A percentile compares a stretch with the other conserved stretches of the same genome.
phyloP scores from a whole-genome alignment of 164 flowering plant genomes.

The Nelumbo lutea region DNA sequence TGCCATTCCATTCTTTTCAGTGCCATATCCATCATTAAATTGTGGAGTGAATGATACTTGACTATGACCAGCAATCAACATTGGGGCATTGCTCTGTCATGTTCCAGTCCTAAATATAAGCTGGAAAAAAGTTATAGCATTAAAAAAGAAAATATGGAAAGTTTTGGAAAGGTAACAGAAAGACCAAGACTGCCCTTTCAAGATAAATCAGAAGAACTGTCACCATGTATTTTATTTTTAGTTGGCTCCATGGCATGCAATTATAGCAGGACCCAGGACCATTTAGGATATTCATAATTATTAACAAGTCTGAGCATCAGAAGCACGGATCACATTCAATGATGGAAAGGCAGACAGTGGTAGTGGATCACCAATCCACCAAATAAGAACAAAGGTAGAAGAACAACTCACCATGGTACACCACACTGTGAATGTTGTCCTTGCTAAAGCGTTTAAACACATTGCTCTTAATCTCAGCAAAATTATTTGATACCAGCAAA shows the following conservation, averaged over 20 bases:
- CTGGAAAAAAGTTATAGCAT: neutral
- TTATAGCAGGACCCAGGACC: neutral
- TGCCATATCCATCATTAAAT: too few species aligned
- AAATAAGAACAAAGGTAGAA: slow-evolving; percentile 2
- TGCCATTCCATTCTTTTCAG: too few species aligned
- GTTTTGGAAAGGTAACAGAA: neutral
- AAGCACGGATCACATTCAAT: neutral
- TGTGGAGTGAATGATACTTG: too few species aligned
- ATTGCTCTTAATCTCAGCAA: slow-evolving; percentile 94
- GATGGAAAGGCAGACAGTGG: neutral
- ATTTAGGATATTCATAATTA: neutral
- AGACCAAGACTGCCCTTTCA: neutral
- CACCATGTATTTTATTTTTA: neutral
- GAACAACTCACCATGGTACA: slow-evolving; percentile 64
- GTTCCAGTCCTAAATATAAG: too few species aligned
- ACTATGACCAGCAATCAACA: too few species aligned
- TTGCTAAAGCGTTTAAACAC: slow-evolving; percentile 95
- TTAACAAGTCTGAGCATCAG: neutral
- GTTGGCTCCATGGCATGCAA: neutral
- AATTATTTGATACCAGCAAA: slow-evolving; percentile 88
- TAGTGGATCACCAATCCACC: neutral
- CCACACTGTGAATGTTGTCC: slow-evolving; percentile 79
- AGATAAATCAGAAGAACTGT: neutral
- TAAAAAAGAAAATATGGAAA: neutral
- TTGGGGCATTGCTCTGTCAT: too few species aligned